These are phyloP conservation scores for Astrephomene gubernaculifera DNA, from an alignment of 139 green algal species.

Conservation along the genomic window DNA sequence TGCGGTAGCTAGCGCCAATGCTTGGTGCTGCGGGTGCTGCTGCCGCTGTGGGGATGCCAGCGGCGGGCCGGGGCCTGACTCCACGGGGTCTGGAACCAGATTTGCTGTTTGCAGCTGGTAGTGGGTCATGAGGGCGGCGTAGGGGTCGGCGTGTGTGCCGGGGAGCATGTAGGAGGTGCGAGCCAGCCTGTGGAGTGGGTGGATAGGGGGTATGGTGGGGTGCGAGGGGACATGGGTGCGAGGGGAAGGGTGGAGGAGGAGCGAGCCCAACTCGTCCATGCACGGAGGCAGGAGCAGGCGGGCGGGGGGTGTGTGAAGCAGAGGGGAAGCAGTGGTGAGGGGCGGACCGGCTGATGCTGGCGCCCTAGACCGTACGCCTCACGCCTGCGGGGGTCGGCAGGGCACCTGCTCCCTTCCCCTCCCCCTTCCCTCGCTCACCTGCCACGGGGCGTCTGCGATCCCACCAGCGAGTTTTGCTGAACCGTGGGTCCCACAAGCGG, in stretches of 20 bases:
- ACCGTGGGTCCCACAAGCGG: no score
- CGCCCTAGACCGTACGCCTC: not conserved
- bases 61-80: not conserved
- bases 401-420: no score
- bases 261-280: no score
- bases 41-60: not conserved
- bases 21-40: not conserved
- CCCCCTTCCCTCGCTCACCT: no score
- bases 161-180: not conserved
- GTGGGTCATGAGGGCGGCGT: constrained; percentile 7
- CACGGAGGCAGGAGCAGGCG: no score
- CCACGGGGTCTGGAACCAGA: constrained; percentile 23
- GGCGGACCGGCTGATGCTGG: not conserved
- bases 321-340: not conserved
- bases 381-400: no score
- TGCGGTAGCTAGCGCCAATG: not conserved
- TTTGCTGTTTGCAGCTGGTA: constrained; percentile 30
- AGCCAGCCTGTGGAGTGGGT: not conserved
- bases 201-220: not conserved
- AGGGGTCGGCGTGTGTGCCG: not conserved
- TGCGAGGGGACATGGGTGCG: not conserved
- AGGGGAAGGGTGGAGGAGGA: not conserved
- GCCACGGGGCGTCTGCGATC: no score
- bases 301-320: not conserved
- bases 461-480: no score